Evolutionary conservation across 225 moss, liverwort and hornwort species (phyloP).

Genomic region (Sphagnum contortum): DNA sequence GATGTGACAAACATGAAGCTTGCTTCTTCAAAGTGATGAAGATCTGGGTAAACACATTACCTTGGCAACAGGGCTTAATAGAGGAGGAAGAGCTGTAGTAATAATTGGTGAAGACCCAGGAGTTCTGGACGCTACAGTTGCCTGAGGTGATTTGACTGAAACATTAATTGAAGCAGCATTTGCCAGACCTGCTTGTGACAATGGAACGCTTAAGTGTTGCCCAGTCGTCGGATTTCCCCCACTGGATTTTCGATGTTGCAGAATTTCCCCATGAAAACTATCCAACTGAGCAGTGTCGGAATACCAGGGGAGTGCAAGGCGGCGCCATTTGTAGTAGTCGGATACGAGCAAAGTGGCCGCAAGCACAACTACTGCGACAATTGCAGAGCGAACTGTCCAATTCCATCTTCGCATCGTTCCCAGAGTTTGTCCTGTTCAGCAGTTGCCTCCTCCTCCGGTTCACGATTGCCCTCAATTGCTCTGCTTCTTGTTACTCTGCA

Average conservation of each 20-base stretch:
- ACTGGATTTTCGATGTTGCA: too few relatives aligned
- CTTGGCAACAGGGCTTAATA: too few relatives aligned
- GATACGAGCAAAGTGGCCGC: conserved; percentile 39
- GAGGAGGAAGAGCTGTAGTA: too few relatives aligned
- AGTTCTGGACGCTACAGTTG: too few relatives aligned
- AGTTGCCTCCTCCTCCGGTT: too few relatives aligned
- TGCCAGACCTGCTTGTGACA: background rate
- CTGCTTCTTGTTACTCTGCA: too few relatives aligned
- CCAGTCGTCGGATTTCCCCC: background rate
- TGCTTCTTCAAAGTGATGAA: too few relatives aligned
- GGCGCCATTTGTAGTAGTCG: conserved; percentile 68
- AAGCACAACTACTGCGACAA: conserved; percentile 44
- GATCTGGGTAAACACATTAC: too few relatives aligned
- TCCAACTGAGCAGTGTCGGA: conserved; percentile 5
- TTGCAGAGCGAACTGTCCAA: conserved; percentile 61
- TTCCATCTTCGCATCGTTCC: conserved; percentile 14
- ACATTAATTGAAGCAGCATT: background rate
- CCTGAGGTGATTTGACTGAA: background rate
- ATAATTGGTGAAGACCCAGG: background rate
- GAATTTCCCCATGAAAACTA: too few relatives aligned
- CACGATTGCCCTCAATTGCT: too few relatives aligned
- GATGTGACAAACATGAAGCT: background rate
- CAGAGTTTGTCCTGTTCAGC: too few relatives aligned
- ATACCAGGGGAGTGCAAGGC: conserved; percentile 46
- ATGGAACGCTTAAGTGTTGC: conserved; percentile 5